A percentile compares a stretch with the other conserved stretches of the same genome.
These are phyloP conservation scores for Xylariaceae sp. DNA, from an alignment of 2,329 filamentous ascomycete genomes.

Conservation along the genomic window DNA sequence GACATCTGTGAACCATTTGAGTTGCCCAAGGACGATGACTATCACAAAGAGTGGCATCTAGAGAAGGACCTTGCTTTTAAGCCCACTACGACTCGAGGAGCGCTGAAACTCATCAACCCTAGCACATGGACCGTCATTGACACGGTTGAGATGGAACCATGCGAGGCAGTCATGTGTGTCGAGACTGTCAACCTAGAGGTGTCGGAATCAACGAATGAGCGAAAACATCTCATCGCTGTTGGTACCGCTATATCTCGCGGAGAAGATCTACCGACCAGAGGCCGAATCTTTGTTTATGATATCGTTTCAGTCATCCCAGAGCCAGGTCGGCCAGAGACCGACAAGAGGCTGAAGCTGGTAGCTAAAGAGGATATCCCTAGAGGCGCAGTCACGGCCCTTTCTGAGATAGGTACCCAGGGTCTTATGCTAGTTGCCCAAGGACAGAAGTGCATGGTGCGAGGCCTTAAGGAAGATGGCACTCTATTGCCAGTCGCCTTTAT, in stretches of 20 bases:
- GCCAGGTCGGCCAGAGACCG: conserved; percentile 78
- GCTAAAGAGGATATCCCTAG: conserved; percentile 88
- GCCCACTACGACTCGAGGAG: conserved; percentile 67
- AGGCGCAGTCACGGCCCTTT: conserved; percentile 83
- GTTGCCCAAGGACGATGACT: conserved; percentile 80
- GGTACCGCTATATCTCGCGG: conserved; percentile 84
- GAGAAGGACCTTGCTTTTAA: conserved; percentile 61
- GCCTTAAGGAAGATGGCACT: conserved; percentile 90
- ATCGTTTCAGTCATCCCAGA: conserved; percentile 89
- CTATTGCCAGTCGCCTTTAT: conserved; percentile 93
- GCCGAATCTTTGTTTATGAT: conserved; percentile 85
- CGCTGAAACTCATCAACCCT: conserved; percentile 75
- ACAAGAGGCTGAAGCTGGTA: conserved; percentile 78
- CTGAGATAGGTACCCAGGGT: conserved; percentile 79
- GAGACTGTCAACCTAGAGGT: conserved; percentile 82
- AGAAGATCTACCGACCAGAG: conserved; percentile 83
- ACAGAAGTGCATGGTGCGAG: conserved; percentile 95
- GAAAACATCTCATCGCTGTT: conserved; percentile 75
- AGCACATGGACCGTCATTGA: conserved; percentile 76
- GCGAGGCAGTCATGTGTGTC: conserved; percentile 76
- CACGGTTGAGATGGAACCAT: conserved; percentile 65
- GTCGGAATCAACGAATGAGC: conserved; percentile 85
- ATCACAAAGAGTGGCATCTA: conserved; percentile 73
- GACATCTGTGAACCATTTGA: conserved; percentile 67
- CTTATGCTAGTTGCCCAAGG: conserved; percentile 89